phyloP scores from a whole-genome alignment of 148 eudicot genomes.

The Pouteria glomerata region DNA sequence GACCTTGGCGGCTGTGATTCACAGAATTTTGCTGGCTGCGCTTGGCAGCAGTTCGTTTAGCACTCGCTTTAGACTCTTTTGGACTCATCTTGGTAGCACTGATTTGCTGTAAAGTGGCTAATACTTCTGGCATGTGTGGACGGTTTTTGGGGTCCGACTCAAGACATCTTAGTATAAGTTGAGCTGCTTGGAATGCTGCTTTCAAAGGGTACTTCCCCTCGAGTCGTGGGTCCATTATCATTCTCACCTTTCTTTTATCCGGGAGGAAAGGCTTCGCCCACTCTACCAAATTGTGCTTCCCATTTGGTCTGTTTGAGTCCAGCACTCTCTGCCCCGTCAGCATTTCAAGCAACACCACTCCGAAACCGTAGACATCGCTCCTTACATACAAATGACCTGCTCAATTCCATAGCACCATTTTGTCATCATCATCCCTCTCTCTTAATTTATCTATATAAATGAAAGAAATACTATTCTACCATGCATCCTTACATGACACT shows the following conservation, averaged over 20 bases:
- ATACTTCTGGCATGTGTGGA: conserved; percentile 57
- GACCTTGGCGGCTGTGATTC: not conserved
- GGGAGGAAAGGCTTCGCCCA: conserved; percentile 61
- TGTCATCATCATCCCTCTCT: too few relatives aligned
- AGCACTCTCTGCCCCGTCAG: conserved; percentile 52
- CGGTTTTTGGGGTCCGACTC: conserved; percentile 49
- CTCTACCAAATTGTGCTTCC: conserved; percentile 44
- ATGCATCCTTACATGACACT: too few relatives aligned
- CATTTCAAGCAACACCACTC: conserved; percentile 68
- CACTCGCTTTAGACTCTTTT: conserved; percentile 20
- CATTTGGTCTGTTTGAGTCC: conserved; percentile 43
- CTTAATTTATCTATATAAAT: too few relatives aligned
- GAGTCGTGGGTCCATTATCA: conserved; percentile 55
- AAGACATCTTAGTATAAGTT: conserved; percentile 49
- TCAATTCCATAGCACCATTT: too few relatives aligned
- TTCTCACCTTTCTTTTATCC: conserved; percentile 40
- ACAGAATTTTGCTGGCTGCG: not conserved
- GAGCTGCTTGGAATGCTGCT: conserved; percentile 42
- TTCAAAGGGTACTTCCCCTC: conserved; percentile 41
- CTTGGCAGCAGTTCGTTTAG: conserved; percentile 9
- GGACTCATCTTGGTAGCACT: conserved; percentile 31
- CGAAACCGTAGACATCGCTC: conserved; percentile 82
- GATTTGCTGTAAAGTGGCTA: conserved; percentile 37
- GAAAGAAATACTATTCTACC: too few relatives aligned
- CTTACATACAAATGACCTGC: conserved; percentile 64